phyloP scores from a whole-genome alignment of 768 basidiomycete species.

The Pleurotus citrinopileatus region DNA sequence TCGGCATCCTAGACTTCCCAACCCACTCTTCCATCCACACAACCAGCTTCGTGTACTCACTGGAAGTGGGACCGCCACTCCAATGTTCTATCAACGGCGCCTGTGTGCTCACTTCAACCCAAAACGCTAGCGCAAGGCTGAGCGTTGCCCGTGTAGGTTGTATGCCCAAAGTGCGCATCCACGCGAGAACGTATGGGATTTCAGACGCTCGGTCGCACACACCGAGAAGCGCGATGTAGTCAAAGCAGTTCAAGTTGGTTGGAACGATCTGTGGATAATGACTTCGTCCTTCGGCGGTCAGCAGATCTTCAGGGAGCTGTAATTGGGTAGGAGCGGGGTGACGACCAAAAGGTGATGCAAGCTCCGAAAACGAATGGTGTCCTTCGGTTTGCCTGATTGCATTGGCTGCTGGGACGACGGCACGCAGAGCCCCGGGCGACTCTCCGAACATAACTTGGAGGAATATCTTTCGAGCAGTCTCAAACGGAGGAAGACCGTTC shows the following conservation, averaged over 20 bases:
- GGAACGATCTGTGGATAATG: constrained; percentile 34
- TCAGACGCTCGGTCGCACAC: constrained; percentile 45
- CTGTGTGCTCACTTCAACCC: constrained; percentile 66
- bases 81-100: constrained; percentile 55
- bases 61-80: constrained; percentile 28
- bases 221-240: constrained; percentile 63
- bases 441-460: constrained; percentile 55
- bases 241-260: constrained; percentile 47
- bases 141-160: constrained; percentile 54
- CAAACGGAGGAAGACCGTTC: constrained; percentile 41
- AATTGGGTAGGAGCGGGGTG: not conserved
- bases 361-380: constrained; percentile 3
- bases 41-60: constrained; percentile 43
- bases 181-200: constrained; percentile 65
- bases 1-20: constrained; percentile 42
- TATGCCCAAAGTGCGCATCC: constrained; percentile 67
- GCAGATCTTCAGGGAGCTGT: not conserved
- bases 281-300: not conserved
- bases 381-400: constrained; percentile 5
- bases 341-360: constrained; percentile 3
- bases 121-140: constrained; percentile 61
- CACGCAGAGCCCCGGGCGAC: constrained; percentile 20
- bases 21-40: constrained; percentile 61
- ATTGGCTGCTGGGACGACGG: constrained; percentile 14
- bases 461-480: constrained; percentile 52